Evolutionary conservation across 257 asterid genomes (phyloP).

Genomic region (Plantago ovata): DNA sequence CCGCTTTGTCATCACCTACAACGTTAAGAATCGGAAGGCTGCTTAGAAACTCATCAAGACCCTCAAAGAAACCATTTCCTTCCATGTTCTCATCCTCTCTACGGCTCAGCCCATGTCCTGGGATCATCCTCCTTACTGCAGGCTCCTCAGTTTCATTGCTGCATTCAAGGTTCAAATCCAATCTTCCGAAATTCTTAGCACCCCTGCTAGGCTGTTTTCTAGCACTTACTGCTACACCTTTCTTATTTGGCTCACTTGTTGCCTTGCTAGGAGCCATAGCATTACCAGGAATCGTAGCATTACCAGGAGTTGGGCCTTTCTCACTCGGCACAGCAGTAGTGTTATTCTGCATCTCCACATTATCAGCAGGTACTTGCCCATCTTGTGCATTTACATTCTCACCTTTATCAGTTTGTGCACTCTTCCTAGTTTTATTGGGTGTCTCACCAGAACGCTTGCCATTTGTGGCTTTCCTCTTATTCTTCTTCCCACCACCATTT

Average conservation of each 20-base stretch:
- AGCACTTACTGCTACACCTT: constrained; percentile 24
- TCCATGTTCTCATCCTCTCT: constrained; percentile 62
- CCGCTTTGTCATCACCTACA: constrained; percentile 54
- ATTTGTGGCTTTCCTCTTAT: constrained; percentile 27
- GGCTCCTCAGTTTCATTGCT: constrained; percentile 62
- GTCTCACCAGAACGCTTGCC: constrained; percentile 19
- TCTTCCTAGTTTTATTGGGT: constrained; percentile 25
- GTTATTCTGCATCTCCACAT: constrained; percentile 21
- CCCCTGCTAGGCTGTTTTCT: constrained; percentile 45
- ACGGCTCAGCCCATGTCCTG: constrained; percentile 40
- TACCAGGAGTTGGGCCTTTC: neutral
- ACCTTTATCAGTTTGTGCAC: constrained; percentile 29
- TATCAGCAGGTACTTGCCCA: constrained; percentile 25
- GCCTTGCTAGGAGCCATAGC: constrained; percentile 19
- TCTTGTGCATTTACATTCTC: constrained; percentile 28
- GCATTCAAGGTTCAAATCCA: constrained; percentile 67
- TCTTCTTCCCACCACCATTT: constrained; percentile 16
- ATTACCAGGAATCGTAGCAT: constrained; percentile 11
- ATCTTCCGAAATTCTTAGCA: constrained; percentile 43
- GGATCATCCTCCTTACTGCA: constrained; percentile 33
- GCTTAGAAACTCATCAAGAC: constrained; percentile 74
- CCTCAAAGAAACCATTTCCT: constrained; percentile 71
- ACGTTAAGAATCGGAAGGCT: constrained; percentile 57
- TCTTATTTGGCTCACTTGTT: constrained; percentile 34
- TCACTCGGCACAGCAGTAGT: constrained; percentile 24